Evolutionary conservation across 176 grass and related monocot species (phyloP).

Genomic region (Eragrostis curvula): DNA sequence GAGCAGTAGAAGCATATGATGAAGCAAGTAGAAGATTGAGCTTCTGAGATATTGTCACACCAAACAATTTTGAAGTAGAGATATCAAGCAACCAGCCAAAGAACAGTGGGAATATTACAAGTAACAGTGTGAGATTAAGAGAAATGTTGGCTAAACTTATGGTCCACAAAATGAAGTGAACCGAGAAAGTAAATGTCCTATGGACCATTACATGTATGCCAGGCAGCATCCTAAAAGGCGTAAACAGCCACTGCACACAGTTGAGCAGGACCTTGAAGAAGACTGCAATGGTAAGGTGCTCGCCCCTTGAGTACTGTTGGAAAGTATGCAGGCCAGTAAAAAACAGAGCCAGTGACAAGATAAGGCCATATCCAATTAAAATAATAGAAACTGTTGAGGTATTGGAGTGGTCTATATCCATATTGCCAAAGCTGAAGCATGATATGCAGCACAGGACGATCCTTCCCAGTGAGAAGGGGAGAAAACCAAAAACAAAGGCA

Average conservation of each 20-base stretch:
- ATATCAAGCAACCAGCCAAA: conserved; percentile 44
- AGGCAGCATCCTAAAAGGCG: conserved; percentile 22
- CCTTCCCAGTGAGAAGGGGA: conserved; percentile 47
- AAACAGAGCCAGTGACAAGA: not conserved
- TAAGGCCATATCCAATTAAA: conserved; percentile 37
- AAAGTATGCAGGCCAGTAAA: conserved; percentile 24
- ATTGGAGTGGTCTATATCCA: not conserved
- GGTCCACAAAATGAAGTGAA: conserved; percentile 26
- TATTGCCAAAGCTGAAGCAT: conserved; percentile 16
- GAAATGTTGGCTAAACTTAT: conserved; percentile 36
- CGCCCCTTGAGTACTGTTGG: conserved; percentile 17
- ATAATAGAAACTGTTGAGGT: conserved; percentile 26
- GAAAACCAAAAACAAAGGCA: conserved; percentile 33
- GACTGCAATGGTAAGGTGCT: conserved; percentile 16
- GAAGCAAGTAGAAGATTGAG: conserved; percentile 26
- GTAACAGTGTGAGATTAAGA: conserved; percentile 32
- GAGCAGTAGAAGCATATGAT: conserved; percentile 42
- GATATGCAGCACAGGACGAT: conserved; percentile 8
- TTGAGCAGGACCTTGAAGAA: conserved; percentile 5
- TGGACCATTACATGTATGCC: conserved; percentile 36
- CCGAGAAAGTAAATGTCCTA: conserved; percentile 13
- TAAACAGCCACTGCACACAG: conserved; percentile 19
- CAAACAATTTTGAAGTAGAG: conserved; percentile 44
- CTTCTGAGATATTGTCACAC: conserved; percentile 29
- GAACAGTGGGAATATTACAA: conserved; percentile 40